Evolutionary conservation across 768 basidiomycete genomes (phyloP), one percentile per base, ranked within the genome.

Genomic region (Podaxis carcinomalis): DNA sequence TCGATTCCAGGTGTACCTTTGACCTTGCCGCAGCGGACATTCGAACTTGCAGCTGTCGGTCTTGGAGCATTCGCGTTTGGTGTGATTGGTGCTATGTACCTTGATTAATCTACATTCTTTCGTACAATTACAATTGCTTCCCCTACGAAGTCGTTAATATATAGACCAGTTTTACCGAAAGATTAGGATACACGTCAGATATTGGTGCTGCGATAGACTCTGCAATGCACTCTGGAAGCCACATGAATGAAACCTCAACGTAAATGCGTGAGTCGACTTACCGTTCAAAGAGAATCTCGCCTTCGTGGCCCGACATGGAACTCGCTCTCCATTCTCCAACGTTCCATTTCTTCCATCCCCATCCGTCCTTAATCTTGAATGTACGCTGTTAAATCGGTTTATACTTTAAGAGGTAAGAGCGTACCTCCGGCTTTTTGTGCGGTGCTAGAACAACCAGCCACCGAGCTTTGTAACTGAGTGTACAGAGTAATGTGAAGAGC

Each of bases 341-440:
- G 62, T 87, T 77, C 85, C 86, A 87, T 63, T 85, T 84, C 21
- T 70, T 66, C 85, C 85, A 88, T 23, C 86, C 85, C 86, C 86
- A 88, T 0, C 83, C 83, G 6, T 80, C 77, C 73, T 86, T 87
- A 64, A 88, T 83, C 86, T 87, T 42, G 42, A 50, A 42, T 16
- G 55, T 16, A 32, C 16, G 10, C 23, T 42, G n/a, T 27, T 57
- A 52, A 56, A 16, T 28, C 11, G 40, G 37, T 55, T 14, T n/a
- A 60, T 7, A 16, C 16, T 16, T 21, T 4, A 46, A 21, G 28
- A 19, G 4, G 21, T 7, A 44, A n/a, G 44, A 57, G 59, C 68
- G 42, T 64, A 88, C 88, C 72, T 88, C 87, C 19, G 89, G 89
- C 64, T 84, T 88, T 72, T 91, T 92, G 71, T 90, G 89, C 21